Conservation (phyloP, 2,329 filamentous ascomycete genomes). For the Huntiella decipiens region DNA sequence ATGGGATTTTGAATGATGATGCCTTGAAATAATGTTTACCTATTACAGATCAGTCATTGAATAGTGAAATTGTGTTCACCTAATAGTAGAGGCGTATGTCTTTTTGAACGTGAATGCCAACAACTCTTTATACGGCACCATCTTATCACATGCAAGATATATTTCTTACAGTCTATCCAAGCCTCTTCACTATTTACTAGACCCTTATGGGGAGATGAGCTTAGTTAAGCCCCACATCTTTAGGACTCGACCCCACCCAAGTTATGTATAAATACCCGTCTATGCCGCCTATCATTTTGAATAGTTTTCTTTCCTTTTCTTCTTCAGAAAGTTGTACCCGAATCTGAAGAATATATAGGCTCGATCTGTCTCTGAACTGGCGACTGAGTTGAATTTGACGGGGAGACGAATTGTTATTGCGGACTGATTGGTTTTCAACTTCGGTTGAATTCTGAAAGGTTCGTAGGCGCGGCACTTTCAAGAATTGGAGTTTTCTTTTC, state of each 20-base stretch:
- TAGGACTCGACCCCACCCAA: not conserved
- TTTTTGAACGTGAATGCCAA: no score
- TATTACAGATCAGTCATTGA: no score
- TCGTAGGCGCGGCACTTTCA: slow-evolving; percentile 31
- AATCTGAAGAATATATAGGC: slow-evolving; percentile 34
- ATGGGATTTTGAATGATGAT: no score
- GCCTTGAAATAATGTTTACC: no score
- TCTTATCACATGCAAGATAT: no score
- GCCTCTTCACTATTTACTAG: no score
- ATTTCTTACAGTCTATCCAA: no score
- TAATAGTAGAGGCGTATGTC: no score
- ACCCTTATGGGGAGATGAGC: no score
- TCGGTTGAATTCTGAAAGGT: slow-evolving; percentile 8
- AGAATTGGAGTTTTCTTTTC: slow-evolving; percentile 40
- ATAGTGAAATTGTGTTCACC: no score
- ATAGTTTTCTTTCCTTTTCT: slow-evolving; percentile 20
- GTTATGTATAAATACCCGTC: slow-evolving; percentile 7
- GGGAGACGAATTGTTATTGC: slow-evolving; percentile 31
- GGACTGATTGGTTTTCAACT: slow-evolving; percentile 12
- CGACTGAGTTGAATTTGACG: slow-evolving; percentile 38
- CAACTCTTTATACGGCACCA: no score
- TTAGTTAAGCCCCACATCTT: not conserved
- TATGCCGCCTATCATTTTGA: slow-evolving; percentile 6
- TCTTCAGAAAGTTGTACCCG: slow-evolving; percentile 34
- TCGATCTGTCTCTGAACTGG: slow-evolving; percentile 21